These are phyloP conservation scores for Coemansia sp. DNA, from an alignment of 192 early-diverging fungal genomes.

Conservation along the genomic window DNA sequence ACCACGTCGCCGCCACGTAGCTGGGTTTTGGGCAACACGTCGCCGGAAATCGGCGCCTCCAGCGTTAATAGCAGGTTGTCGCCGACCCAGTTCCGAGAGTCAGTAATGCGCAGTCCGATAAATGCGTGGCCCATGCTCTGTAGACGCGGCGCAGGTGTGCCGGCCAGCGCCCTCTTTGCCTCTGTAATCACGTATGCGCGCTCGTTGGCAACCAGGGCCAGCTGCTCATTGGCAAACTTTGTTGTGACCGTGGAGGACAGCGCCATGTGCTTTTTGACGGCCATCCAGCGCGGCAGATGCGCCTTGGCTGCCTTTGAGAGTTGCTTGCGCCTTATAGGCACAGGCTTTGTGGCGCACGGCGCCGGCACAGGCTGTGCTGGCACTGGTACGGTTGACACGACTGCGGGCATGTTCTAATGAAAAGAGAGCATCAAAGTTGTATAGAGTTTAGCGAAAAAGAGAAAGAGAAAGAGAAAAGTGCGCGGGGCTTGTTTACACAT, in stretches of 20 bases:
- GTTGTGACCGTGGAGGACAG: background rate
- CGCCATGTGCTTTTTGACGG: background rate
- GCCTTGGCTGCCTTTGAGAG: conserved; percentile 1
- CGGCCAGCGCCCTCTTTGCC: background rate
- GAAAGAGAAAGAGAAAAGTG: background rate
- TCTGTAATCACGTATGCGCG: background rate
- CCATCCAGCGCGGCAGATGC: background rate
- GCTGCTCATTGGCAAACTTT: background rate
- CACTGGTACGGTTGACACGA: background rate
- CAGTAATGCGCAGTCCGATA: background rate
- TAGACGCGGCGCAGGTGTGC: background rate
- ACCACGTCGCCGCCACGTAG: background rate
- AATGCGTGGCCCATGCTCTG: conserved; percentile 3
- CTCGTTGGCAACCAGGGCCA: background rate
- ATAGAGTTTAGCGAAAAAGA: background rate
- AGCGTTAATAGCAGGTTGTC: background rate
- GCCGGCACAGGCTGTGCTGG: background rate
- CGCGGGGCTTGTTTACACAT: too few species aligned
- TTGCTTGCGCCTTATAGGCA: background rate
- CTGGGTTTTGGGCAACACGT: background rate
- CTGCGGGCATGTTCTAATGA: background rate
- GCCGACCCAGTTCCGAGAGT: background rate
- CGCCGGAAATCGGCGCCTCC: background rate
- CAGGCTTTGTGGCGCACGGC: background rate
- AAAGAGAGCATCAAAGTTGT: background rate